Evolutionary conservation across 495 filamentous ascomycete species (phyloP).

Genomic region (Venustampulla echinocandica): DNA sequence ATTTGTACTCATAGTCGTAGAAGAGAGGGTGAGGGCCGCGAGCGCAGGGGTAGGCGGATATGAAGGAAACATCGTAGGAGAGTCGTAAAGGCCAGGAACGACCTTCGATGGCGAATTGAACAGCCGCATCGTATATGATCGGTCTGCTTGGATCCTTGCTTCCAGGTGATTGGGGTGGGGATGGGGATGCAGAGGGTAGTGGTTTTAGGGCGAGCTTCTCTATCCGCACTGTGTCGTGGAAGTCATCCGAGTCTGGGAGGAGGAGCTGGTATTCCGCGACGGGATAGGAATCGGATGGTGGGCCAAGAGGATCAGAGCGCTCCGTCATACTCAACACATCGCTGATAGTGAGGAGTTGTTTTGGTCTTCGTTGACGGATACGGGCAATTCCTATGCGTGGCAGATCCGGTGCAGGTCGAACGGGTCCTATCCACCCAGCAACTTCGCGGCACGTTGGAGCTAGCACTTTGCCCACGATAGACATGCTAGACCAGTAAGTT

Average conservation of each 20-base stretch:
- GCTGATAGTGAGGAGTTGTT: slow-evolving; percentile 36
- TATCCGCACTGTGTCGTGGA: slow-evolving; percentile 53
- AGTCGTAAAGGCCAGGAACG: slow-evolving; percentile 54
- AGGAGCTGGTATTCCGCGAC: slow-evolving; percentile 53
- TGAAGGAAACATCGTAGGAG: slow-evolving; percentile 55
- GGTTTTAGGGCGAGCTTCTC: slow-evolving; percentile 50
- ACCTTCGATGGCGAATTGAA: slow-evolving; percentile 59
- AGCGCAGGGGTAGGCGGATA: slow-evolving; percentile 57
- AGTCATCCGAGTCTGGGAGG: slow-evolving; percentile 34
- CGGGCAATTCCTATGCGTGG: slow-evolving; percentile 53
- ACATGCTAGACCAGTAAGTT: slow-evolving; percentile 63
- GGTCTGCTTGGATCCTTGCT: slow-evolving; percentile 25
- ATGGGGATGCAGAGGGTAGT: slow-evolving; percentile 20
- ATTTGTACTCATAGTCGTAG: slow-evolving; percentile 52
- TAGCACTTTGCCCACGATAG: slow-evolving; percentile 67
- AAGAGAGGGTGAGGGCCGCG: slow-evolving; percentile 62
- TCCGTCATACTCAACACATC: slow-evolving; percentile 51
- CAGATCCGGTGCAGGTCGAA: slow-evolving; percentile 51
- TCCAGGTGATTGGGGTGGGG: slow-evolving; percentile 12
- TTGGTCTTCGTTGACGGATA: slow-evolving; percentile 44
- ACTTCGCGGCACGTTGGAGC: slow-evolving; percentile 64
- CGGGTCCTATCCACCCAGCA: slow-evolving; percentile 62
- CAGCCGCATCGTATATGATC: slow-evolving; percentile 49
- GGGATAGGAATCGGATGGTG: slow-evolving; percentile 45
- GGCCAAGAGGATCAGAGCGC: slow-evolving; percentile 57